Conservation (phyloP, 306 rosid species). For the Vigna angularis region DNA sequence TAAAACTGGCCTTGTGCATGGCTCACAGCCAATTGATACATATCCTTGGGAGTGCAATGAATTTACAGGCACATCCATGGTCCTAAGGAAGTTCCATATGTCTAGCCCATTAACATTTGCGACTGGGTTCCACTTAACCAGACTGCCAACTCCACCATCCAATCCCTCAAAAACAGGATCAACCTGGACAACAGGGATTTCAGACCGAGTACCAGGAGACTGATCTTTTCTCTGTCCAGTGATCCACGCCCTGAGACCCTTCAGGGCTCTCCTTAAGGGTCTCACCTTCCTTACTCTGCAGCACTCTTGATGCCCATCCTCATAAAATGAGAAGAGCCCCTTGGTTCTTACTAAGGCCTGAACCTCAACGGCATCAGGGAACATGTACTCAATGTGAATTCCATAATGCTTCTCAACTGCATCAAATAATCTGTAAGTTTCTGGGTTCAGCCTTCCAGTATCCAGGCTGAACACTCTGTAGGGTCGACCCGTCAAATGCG, state of each 20-base stretch:
- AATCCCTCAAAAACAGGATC: conserved; percentile 96
- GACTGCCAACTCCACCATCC: conserved; percentile 85
- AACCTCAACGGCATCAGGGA: conserved; percentile 97
- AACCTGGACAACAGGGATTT: conserved; percentile 88
- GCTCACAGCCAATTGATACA: conserved; percentile 95
- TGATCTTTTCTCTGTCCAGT: conserved; percentile 98
- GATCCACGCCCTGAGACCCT: conserved; percentile 92
- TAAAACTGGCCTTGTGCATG: conserved; percentile 95
- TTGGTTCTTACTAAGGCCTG: conserved; percentile 90
- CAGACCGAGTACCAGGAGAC: conserved; percentile 98
- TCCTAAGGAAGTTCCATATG: conserved; percentile 84
- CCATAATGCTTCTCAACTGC: conserved; percentile 87
- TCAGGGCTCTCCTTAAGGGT: conserved; percentile 90
- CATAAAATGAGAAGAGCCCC: conserved; percentile 93
- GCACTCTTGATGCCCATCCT: conserved; percentile 99
- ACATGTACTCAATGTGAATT: conserved; percentile 92
- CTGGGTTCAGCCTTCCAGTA: conserved; percentile 94
- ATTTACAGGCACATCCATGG: conserved; percentile 94
- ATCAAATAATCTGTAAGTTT: conserved; percentile 81
- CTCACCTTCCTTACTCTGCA: conserved; percentile 96
- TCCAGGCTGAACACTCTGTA: conserved; percentile 92
- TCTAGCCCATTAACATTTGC: conserved; percentile 80
- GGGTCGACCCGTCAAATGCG: conserved; percentile 92
- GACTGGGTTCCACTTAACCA: conserved; percentile 98
- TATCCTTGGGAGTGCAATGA: conserved; percentile 85